These are phyloP conservation scores for Colletotrichum lini DNA, from an alignment of 2,329 filamentous ascomycete genomes.

Conservation along the genomic window DNA sequence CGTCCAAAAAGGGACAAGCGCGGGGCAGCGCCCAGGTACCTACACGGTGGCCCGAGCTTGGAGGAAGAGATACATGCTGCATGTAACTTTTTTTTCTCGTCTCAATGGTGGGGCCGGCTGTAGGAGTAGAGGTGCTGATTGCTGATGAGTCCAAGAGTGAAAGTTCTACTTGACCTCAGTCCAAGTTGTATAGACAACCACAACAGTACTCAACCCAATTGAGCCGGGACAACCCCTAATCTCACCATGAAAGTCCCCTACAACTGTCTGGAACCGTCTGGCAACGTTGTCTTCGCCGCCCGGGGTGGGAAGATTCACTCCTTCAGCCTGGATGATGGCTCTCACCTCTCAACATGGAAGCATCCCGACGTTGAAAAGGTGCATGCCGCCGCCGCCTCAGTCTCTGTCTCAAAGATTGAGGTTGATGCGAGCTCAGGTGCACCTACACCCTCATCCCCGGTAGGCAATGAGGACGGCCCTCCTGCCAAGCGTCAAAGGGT, in stretches of 20 bases:
- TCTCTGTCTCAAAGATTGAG: conserved; percentile 46
- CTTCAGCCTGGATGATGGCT: conserved; percentile 72
- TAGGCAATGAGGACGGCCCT: conserved; percentile 48
- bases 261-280: conserved; percentile 70
- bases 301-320: conserved; percentile 80
- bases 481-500: conserved; percentile 61
- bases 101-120: conserved; percentile 19
- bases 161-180: conserved; percentile 30
- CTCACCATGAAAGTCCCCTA: conserved; percentile 70
- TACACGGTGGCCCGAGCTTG: conserved; percentile 31
- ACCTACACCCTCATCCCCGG: conserved; percentile 20
- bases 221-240: not conserved
- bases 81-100: conserved; percentile 55
- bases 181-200: not conserved
- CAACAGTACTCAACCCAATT: conserved; percentile 18
- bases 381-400: conserved; percentile 43
- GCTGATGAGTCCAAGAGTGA: conserved; percentile 26
- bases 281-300: conserved; percentile 78
- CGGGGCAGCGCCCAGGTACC: conserved; percentile 17
- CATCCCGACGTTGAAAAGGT: conserved; percentile 59
- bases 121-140: not conserved
- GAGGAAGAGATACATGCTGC: conserved; percentile 48
- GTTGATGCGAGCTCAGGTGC: conserved; percentile 47
- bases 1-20: conserved; percentile 39
- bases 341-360: conserved; percentile 74